phyloP scores from a whole-genome alignment of 306 rosid species.

The Vicia faba region DNA sequence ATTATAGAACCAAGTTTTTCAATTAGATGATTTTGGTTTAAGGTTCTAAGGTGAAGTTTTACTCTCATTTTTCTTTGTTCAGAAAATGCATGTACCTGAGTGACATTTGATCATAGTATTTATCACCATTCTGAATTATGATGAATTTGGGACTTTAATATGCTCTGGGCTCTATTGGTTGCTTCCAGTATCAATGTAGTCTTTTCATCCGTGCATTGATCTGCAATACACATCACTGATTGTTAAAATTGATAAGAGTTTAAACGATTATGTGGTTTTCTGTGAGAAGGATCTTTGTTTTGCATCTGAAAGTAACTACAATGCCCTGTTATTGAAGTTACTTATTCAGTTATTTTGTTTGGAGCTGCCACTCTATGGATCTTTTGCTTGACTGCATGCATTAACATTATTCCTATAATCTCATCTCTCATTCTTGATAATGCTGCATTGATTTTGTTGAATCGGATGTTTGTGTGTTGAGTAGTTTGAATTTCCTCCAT shows the following conservation, averaged over 20 bases:
- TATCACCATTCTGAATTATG: constrained; percentile 9
- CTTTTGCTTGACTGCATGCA: background rate
- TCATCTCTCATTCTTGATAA: background rate
- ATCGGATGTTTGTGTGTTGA: background rate
- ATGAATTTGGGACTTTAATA: constrained; percentile 13
- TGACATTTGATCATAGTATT: constrained; percentile 8
- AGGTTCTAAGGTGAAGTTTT: constrained; percentile 27
- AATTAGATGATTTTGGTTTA: constrained; percentile 9
- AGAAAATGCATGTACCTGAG: constrained; percentile 11
- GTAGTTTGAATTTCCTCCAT: background rate
- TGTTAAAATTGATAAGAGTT: too few relatives aligned
- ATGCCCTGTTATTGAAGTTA: background rate
- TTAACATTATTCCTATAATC: background rate
- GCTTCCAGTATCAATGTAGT: background rate
- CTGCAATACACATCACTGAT: too few relatives aligned
- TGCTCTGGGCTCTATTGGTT: constrained; percentile 18
- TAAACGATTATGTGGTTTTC: constrained; percentile 1
- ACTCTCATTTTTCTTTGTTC: background rate
- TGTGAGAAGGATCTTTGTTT: constrained; percentile 3
- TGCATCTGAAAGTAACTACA: constrained; percentile 13
- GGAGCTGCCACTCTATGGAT: background rate
- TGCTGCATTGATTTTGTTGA: background rate
- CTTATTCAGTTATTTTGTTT: background rate
- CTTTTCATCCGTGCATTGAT: background rate
- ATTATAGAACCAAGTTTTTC: constrained; percentile 10